These are phyloP conservation scores for Talaromyces atroroseus DNA, from an alignment of 2,329 filamentous ascomycete genomes.

Conservation along the genomic window DNA sequence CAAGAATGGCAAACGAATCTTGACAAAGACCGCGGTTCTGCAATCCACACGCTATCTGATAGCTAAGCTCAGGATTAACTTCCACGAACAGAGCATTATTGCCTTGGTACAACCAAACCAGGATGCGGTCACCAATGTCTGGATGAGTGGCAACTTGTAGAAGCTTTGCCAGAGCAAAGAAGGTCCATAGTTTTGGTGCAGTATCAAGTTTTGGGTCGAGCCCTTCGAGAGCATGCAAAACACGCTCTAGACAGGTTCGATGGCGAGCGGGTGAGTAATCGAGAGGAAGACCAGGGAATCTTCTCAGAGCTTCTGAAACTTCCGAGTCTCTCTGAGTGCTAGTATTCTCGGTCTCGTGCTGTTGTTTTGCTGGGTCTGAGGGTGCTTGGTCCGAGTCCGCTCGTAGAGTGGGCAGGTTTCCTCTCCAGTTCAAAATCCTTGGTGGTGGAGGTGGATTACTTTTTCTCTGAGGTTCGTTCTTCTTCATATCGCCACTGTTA, in stretches of 20 bases:
- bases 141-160: slow-evolving; percentile 42
- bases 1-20: slow-evolving; percentile 55
- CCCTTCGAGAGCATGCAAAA: slow-evolving; percentile 55
- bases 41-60: slow-evolving; percentile 50
- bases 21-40: slow-evolving; percentile 30
- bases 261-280: slow-evolving; percentile 64
- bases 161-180: slow-evolving; percentile 57
- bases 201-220: slow-evolving; percentile 56
- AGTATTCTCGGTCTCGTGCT: background rate
- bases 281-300: slow-evolving; percentile 17
- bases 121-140: slow-evolving; percentile 43
- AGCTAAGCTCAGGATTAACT: slow-evolving; percentile 56
- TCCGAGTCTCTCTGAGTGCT: background rate
- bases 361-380: background rate
- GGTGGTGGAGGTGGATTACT: background rate
- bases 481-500: background rate
- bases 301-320: background rate
- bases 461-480: background rate
- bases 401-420: slow-evolving; percentile 11
- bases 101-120: slow-evolving; percentile 54
- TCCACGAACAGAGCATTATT: slow-evolving; percentile 58
- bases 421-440: background rate
- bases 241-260: slow-evolving; percentile 56
- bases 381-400: background rate
- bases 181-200: slow-evolving; percentile 61